Percentiles rank a stretch among this genome's conserved stretches.
Evolutionary conservation across 208 protist species (phyloP).

Genomic region (Novymonas esmeraldas): DNA sequence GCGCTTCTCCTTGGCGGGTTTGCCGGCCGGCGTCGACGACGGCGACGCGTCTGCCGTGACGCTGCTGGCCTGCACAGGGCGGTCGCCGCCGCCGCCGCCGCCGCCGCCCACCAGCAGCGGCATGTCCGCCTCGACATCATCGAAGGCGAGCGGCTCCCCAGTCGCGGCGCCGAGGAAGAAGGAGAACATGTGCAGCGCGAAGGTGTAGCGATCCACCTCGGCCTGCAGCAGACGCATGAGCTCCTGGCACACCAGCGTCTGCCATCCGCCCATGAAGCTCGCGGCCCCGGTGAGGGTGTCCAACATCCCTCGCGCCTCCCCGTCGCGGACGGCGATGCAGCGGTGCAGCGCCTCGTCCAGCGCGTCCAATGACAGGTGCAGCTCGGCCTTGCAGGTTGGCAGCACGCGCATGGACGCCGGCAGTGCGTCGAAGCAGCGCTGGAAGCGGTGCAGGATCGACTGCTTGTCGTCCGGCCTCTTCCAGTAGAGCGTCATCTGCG

Average conservation of each 20-base stretch:
- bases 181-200: constrained; percentile 58
- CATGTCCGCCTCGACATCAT: constrained; percentile 64
- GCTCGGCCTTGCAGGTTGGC: constrained; percentile 71
- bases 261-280: constrained; percentile 67
- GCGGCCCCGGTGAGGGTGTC: constrained; percentile 58
- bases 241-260: constrained; percentile 58
- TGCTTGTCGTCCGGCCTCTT: constrained; percentile 69
- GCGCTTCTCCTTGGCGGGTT: constrained; percentile 57
- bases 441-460: constrained; percentile 57
- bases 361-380: constrained; percentile 64
- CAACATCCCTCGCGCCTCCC: constrained; percentile 43
- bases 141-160: constrained; percentile 61
- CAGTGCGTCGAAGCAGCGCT: constrained; percentile 53
- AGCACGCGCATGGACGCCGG: constrained; percentile 45
- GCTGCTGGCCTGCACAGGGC: constrained; percentile 14
- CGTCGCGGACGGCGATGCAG: constrained; percentile 41
- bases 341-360: constrained; percentile 51
- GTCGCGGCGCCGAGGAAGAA: constrained; percentile 71
- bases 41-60: constrained; percentile 8
- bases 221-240: constrained; percentile 54
- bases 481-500: constrained; percentile 54
- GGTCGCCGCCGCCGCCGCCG: constrained; percentile 16
- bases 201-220: constrained; percentile 73
- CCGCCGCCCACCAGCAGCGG: constrained; percentile 18
- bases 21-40: not conserved